Percentiles rank a stretch among this genome's conserved stretches.
These are phyloP conservation scores for Fomes fomentarius DNA, from an alignment of 1,284 basidiomycete genomes.

Conservation along the genomic window DNA sequence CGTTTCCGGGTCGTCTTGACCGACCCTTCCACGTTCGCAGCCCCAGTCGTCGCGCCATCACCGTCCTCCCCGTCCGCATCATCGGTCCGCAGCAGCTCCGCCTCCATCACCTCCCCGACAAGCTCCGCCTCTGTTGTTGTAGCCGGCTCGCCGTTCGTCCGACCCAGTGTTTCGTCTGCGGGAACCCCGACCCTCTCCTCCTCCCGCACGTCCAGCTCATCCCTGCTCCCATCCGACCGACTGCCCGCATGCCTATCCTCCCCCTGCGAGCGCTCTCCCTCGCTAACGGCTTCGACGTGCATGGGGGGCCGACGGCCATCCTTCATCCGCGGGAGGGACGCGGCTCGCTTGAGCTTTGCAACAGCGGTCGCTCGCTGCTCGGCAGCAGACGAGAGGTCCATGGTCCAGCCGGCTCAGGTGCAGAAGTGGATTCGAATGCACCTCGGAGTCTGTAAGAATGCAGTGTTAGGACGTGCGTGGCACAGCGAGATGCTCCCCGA, in stretches of 20 bases:
- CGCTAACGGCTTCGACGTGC: slow-evolving; percentile 78
- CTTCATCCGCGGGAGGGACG: slow-evolving; percentile 86
- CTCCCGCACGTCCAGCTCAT: slow-evolving; percentile 24
- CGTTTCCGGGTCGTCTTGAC: slow-evolving; percentile 47
- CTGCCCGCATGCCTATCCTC: slow-evolving; percentile 29
- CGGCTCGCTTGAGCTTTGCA: slow-evolving; percentile 86
- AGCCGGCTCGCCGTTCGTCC: not conserved
- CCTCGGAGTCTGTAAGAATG: slow-evolving; percentile 35
- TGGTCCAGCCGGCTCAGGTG: slow-evolving; percentile 30
- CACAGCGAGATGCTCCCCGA: slow-evolving; percentile 17
- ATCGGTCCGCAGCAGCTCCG: slow-evolving; percentile 13
- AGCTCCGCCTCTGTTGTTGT: slow-evolving; percentile 15
- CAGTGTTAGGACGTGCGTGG: slow-evolving; percentile 25
- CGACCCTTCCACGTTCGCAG: slow-evolving; percentile 29
- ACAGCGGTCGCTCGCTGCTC: slow-evolving; percentile 83
- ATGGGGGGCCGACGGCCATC: slow-evolving; percentile 83
- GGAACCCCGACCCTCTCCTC: slow-evolving; percentile 24
- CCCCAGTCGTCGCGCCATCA: slow-evolving; percentile 17
- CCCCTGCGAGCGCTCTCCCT: slow-evolving; percentile 63
- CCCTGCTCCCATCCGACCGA: slow-evolving; percentile 26
- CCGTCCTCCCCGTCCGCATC: slow-evolving; percentile 22
- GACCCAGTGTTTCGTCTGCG: slow-evolving; percentile 17
- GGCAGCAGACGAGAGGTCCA: slow-evolving; percentile 55
- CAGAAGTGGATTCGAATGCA: slow-evolving; percentile 26
- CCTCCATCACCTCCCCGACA: slow-evolving; percentile 6